Evolutionary conservation across 495 filamentous ascomycete genomes (phyloP).

Genomic region (Pseudoneurospora amorphoporcata): DNA sequence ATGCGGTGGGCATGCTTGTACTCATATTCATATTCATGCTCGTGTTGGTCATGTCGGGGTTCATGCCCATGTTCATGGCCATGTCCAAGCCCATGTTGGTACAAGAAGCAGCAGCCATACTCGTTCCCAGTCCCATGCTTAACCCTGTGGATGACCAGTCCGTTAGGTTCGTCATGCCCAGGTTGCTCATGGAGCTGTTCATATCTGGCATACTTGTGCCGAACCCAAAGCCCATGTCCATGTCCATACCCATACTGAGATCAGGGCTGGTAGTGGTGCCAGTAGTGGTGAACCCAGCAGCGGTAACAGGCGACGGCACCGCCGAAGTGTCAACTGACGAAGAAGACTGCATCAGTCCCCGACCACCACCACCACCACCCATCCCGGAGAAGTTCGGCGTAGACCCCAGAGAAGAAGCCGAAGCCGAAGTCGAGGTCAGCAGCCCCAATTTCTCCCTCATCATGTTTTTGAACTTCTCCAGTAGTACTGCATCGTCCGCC

Average conservation of each 20-base stretch:
- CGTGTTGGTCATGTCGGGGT: not conserved
- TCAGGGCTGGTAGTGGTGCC: not conserved
- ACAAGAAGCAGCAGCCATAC: not conserved
- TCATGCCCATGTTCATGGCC: not conserved
- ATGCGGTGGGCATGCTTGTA: not conserved
- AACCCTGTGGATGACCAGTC: not conserved
- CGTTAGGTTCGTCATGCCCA: not conserved
- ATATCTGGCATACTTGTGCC: not conserved
- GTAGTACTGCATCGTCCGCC: constrained; percentile 37
- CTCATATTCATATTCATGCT: not conserved
- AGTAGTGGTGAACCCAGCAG: not conserved
- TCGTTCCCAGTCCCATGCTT: not conserved
- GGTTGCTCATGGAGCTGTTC: not conserved
- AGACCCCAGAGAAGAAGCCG: not conserved
- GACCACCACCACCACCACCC: not conserved
- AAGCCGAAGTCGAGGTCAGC: not conserved
- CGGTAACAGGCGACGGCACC: not conserved
- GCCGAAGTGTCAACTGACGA: not conserved
- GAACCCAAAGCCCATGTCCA: not conserved
- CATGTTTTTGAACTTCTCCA: constrained; percentile 40
- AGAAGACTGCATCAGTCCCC: not conserved
- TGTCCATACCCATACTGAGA: not conserved
- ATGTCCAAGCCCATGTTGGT: not conserved
- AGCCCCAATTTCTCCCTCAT: constrained; percentile 10
- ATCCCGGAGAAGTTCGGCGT: not conserved